Base-by-base conservation (phyloP, 768 basidiomycete genomes). In the Pisolithus marmoratus region DNA sequence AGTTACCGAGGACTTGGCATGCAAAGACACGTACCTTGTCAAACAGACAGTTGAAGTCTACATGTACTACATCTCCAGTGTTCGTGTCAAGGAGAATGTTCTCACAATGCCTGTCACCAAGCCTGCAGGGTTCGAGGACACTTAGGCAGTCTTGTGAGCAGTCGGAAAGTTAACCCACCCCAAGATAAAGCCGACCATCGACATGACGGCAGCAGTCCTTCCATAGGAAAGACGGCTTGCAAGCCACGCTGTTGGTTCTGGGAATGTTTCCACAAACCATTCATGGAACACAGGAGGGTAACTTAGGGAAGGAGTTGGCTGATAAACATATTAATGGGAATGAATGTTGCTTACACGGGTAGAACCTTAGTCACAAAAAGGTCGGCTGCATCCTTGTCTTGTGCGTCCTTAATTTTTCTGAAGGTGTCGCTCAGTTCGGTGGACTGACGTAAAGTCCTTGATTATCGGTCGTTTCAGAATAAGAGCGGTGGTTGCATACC, bases 11-110 rank as follows among this genome's bases (percentile, higher is more conserved):
- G 17, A 42, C 22, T 19, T 24, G 17, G 17, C n/a, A 34, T 7
- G 38, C 41, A 11, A 42, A 19, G 9, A 34, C 31, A 23, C 7
- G 38, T 49, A 89, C 93, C 81, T 91, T 95, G 58, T 98, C 96
- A 58, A 99, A 99, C 15, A 98, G 76, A 71, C 94, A 96, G 64
- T 97, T 97, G 60, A 99, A 94, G 67, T 98, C 96, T 51, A 98
- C 94, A 59, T 99, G 96, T 1, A 98, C 86, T 8, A 89, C 80
- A 61, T 95, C 94, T 2, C 96, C 96, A 0, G 84, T 87, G 58
- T 84, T 86, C 5, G 72, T 77, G 61, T 99, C 96, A 42, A 98
- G 80, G 14, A 99, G 75, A 46, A 98, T 97, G 63, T 99, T 99
- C 70, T 98, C 95, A 60, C 87, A 84, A 64, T 99, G 96, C 38